Base-by-base conservation (phyloP, 768 basidiomycete species). In the Trametopsis cervina region DNA sequence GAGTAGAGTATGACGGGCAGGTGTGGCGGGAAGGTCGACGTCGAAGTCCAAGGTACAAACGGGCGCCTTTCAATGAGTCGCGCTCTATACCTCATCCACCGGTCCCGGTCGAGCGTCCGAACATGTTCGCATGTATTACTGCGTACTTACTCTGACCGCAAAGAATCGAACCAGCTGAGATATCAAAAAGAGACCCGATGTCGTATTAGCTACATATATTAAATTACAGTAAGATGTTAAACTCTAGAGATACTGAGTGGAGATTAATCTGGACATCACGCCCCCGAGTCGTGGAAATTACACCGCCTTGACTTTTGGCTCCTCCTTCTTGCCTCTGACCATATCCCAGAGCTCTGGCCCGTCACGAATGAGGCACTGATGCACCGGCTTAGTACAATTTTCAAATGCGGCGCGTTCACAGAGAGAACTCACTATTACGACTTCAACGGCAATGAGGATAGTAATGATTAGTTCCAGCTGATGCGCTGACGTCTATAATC, bases 381-480 rank as follows among this genome's bases (percentile, higher is more conserved):
- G 44, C n/a, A 21, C 5, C 42, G 25, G 42, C 22, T 36, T n/a
- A n/a, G n/a, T n/a, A 42, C 15, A 17, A 35, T 12, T 15, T 20
- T 20, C n/a, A 26, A 18, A 6, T 4, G n/a, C 18, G 42, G 50
- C n/a, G 25, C 48, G 40, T 49, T 5, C 23, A 41, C 2, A 2
- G 5, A 39, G 7, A 23, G 23, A 26, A 69, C 82, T 61, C 58
- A 93, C 92, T 42, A 96, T 86, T 57, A 91, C 72, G n/a, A 93
- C 91, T 64, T 95, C 92, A 10, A 96, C 90, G 0, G 93, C 89
- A 59, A 97, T 96, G 42, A 98, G 83, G 1, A 80, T 75, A 55
- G 97, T 98, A 62, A 97, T 97, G 53, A 97, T 87, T 4, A 95
- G 71, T 66, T 98, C 95, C 87, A 98, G 93, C 2, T 87, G 81